Conservation (phyloP, 108 stramenopile species). For the Cylindrotheca closterium region DNA sequence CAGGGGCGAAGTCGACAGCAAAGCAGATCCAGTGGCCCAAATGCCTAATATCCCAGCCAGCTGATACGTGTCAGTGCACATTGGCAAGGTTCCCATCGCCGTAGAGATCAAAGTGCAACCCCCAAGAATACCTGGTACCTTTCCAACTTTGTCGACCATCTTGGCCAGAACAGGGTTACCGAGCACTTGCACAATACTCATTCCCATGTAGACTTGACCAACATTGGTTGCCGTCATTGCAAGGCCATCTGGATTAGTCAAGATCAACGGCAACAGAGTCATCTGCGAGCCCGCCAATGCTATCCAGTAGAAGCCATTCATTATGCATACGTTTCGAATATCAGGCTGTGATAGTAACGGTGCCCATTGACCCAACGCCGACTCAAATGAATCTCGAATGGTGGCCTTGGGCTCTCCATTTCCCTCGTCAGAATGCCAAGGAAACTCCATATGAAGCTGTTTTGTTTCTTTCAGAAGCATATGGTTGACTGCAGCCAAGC, state of each 20-base stretch:
- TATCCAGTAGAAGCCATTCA: slow-evolving; percentile 87
- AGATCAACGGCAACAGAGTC: slow-evolving; percentile 82
- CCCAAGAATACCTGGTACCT: slow-evolving; percentile 65
- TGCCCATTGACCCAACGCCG: slow-evolving; percentile 72
- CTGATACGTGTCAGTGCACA: slow-evolving; percentile 35
- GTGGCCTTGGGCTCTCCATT: background rate
- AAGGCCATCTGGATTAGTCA: slow-evolving; percentile 62
- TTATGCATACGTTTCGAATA: slow-evolving; percentile 69
- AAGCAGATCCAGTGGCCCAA: slow-evolving; percentile 72
- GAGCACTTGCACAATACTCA: slow-evolving; percentile 77
- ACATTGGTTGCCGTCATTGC: slow-evolving; percentile 69
- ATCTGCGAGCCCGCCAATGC: slow-evolving; percentile 80
- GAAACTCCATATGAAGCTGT: slow-evolving; percentile 31
- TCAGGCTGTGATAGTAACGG: slow-evolving; percentile 47
- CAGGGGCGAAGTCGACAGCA: slow-evolving; percentile 73
- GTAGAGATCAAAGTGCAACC: slow-evolving; percentile 69
- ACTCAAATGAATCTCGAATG: slow-evolving; percentile 43
- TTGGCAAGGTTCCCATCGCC: slow-evolving; percentile 62
- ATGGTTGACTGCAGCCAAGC: slow-evolving; percentile 57
- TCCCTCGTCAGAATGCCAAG: slow-evolving; percentile 34
- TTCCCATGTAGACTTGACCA: slow-evolving; percentile 84
- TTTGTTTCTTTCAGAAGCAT: slow-evolving; percentile 65
- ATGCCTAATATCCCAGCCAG: slow-evolving; percentile 58
- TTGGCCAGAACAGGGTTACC: slow-evolving; percentile 71
- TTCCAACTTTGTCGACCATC: slow-evolving; percentile 67